A percentile compares a stretch with the other conserved stretches of the same genome.
phyloP scores from a whole-genome alignment of 352 stramenopile genomes.

The Phytophthora brassicae region DNA sequence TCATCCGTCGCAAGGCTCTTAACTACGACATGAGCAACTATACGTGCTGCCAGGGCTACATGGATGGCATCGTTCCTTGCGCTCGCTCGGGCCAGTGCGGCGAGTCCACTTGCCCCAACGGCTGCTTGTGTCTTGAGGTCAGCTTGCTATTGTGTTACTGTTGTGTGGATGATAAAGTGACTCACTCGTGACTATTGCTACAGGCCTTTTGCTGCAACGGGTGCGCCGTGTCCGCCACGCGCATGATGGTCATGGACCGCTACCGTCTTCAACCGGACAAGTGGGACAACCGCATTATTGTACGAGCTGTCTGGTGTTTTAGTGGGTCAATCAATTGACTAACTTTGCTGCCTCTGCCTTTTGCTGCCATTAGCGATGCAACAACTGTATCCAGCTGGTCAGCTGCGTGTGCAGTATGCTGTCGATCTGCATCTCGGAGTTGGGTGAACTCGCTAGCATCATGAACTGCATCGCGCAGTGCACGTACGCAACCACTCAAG shows the following conservation, averaged over 20 bases:
- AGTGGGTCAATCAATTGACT: background rate
- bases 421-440: slow-evolving; percentile 69
- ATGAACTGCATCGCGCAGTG: slow-evolving; percentile 90
- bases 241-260: slow-evolving; percentile 90
- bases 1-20: slow-evolving; percentile 90
- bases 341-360: background rate
- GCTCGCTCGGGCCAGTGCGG: slow-evolving; percentile 81
- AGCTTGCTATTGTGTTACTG: background rate
- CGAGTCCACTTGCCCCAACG: slow-evolving; percentile 84
- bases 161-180: background rate
- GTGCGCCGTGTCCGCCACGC: slow-evolving; percentile 89
- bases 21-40: slow-evolving; percentile 94
- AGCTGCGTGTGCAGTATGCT: slow-evolving; percentile 79
- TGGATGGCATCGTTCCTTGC: slow-evolving; percentile 89
- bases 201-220: slow-evolving; percentile 86
- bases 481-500: slow-evolving; percentile 90
- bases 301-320: slow-evolving; percentile 28
- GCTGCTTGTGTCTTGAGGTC: slow-evolving; percentile 92
- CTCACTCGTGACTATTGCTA: background rate
- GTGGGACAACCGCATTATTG: slow-evolving; percentile 94
- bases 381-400: slow-evolving; percentile 90
- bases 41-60: slow-evolving; percentile 92
- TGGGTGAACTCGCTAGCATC: slow-evolving; percentile 72
- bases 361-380: slow-evolving; percentile 70
- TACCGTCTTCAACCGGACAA: slow-evolving; percentile 90